Conservation (phyloP, 2,329 filamentous ascomycete species). For the Alternaria novae-zelandiae region DNA sequence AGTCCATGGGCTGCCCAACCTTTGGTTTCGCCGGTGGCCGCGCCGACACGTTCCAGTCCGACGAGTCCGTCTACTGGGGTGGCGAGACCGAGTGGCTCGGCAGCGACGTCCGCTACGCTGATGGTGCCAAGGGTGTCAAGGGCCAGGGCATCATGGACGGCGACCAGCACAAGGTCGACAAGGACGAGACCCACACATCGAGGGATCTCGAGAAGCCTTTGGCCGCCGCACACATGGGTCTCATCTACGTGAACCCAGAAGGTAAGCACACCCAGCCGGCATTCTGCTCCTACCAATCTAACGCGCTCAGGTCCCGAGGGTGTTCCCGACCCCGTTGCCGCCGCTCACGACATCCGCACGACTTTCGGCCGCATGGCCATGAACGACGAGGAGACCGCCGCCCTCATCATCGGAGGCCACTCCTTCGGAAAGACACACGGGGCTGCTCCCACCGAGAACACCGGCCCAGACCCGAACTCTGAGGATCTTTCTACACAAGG, state of each 20-base stretch:
- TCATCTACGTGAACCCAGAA: slow-evolving; percentile 85
- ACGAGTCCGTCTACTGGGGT: slow-evolving; percentile 80
- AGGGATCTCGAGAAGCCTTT: slow-evolving; percentile 73
- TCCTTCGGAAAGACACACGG: slow-evolving; percentile 83
- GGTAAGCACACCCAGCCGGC: slow-evolving; percentile 13
- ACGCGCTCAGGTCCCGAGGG: slow-evolving; percentile 66
- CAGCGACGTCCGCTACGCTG: slow-evolving; percentile 72
- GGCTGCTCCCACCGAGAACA: slow-evolving; percentile 67
- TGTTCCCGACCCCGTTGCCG: slow-evolving; percentile 70
- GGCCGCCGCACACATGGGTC: slow-evolving; percentile 73
- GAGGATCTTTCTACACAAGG: slow-evolving; percentile 71
- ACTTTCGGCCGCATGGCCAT: slow-evolving; percentile 83
- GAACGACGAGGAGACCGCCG: slow-evolving; percentile 82
- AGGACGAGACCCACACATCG: slow-evolving; percentile 50
- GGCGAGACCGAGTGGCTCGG: slow-evolving; percentile 76
- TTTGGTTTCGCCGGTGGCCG: slow-evolving; percentile 78
- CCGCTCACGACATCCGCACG: slow-evolving; percentile 73
- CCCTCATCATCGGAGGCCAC: slow-evolving; percentile 79
- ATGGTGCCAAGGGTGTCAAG: slow-evolving; percentile 57
- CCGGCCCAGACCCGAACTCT: slow-evolving; percentile 71
- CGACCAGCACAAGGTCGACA: slow-evolving; percentile 39
- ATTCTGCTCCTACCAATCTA: not conserved
- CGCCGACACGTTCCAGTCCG: slow-evolving; percentile 74
- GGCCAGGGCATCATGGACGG: slow-evolving; percentile 49
- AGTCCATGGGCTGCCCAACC: slow-evolving; percentile 76